These are phyloP conservation scores for Sporisorium graminicola DNA, from an alignment of 1,284 basidiomycete species.

Conservation along the genomic window DNA sequence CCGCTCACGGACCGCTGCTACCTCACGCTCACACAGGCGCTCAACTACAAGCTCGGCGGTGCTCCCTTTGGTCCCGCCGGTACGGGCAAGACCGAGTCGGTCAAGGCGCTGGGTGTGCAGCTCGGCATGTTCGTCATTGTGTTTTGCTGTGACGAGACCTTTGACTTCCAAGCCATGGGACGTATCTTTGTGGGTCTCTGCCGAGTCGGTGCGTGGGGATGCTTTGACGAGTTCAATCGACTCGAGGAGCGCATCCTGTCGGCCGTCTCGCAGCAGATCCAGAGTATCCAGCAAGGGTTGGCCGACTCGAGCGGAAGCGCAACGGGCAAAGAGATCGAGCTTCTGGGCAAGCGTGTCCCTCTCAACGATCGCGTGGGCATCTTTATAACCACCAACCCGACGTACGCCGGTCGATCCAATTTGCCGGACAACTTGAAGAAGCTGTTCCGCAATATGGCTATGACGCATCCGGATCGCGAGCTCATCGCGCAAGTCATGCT, in stretches of 20 bases:
- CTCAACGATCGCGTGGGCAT: constrained; percentile 95
- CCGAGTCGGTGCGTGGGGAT: constrained; percentile 91
- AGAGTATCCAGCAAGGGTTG: constrained; percentile 96
- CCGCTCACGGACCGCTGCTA: constrained; percentile 98
- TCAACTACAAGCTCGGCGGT: constrained; percentile 93
- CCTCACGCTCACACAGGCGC: constrained; percentile 93
- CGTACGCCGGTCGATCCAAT: constrained; percentile 96
- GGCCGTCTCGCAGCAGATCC: constrained; percentile 98
- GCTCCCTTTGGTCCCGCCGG: constrained; percentile 98
- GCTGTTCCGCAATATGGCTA: constrained; percentile 96
- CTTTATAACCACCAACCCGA: constrained; percentile 94
- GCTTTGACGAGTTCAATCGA: constrained; percentile 77
- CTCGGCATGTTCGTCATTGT: constrained; percentile 97
- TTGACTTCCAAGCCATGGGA: constrained; percentile 99
- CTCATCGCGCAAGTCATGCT: constrained; percentile 99
- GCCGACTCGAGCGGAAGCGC: constrained; percentile 72
- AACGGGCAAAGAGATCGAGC: constrained; percentile 72
- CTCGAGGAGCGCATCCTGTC: constrained; percentile 97
- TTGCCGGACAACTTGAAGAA: constrained; percentile 94
- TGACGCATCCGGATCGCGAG: constrained; percentile 97
- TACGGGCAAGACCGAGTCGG: constrained; percentile 99
- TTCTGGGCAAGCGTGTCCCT: constrained; percentile 93
- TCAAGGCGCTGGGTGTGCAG: constrained; percentile 97
- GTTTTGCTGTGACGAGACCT: constrained; percentile 99
- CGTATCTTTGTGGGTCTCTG: constrained; percentile 98